phyloP scores from a whole-genome alignment of 169 alveolate species.

The Eimeria brunetti region DNA sequence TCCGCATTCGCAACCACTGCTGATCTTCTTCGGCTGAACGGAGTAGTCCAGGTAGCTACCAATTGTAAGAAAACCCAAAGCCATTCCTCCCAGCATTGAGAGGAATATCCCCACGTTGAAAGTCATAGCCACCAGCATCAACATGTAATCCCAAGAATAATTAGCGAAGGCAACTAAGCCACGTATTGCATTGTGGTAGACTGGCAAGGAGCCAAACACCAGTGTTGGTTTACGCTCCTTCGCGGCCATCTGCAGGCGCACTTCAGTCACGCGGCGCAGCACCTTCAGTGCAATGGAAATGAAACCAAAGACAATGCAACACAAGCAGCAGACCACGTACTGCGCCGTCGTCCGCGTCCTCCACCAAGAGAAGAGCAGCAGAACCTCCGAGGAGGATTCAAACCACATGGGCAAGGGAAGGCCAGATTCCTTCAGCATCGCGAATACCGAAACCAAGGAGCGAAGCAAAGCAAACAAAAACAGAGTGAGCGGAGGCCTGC shows the following conservation, averaged over 20 bases:
- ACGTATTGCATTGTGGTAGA: slow-evolving; percentile 69
- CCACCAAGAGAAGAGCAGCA: slow-evolving; percentile 71
- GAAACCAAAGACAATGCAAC: slow-evolving; percentile 50
- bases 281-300: slow-evolving; percentile 75
- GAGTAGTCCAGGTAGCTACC: slow-evolving; percentile 50
- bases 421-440: slow-evolving; percentile 44
- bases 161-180: slow-evolving; percentile 63
- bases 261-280: slow-evolving; percentile 66
- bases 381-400: slow-evolving; percentile 42
- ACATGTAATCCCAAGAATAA: slow-evolving; percentile 79
- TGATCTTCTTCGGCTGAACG: not conserved
- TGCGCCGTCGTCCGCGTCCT: slow-evolving; percentile 28
- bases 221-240: slow-evolving; percentile 33
- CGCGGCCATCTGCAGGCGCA: slow-evolving; percentile 21
- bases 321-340: slow-evolving; percentile 49
- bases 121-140: slow-evolving; percentile 81
- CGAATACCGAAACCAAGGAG: not conserved
- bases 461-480: not conserved
- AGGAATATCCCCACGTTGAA: slow-evolving; percentile 81
- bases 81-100: slow-evolving; percentile 69
- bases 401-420: slow-evolving; percentile 74
- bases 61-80: slow-evolving; percentile 62
- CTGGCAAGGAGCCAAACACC: slow-evolving; percentile 56
- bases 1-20: slow-evolving; percentile 41
- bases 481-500: not conserved